These are phyloP conservation scores for Penicillium capsulatum DNA, from an alignment of 2,329 filamentous ascomycete genomes.

Conservation along the genomic window DNA sequence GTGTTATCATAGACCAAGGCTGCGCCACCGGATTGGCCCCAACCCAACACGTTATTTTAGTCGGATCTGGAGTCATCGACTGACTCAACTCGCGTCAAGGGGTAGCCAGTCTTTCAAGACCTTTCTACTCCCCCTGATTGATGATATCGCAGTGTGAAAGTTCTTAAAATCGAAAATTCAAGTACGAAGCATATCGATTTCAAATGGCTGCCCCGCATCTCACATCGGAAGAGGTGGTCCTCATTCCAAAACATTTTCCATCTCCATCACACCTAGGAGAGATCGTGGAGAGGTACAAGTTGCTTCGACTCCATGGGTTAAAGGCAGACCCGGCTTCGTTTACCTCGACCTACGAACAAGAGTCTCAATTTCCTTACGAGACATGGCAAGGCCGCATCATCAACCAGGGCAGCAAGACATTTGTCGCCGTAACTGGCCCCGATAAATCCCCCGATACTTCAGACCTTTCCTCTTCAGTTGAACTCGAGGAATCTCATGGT, in stretches of 20 bases:
- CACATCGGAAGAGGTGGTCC: conserved; percentile 4
- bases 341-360: conserved; percentile 28
- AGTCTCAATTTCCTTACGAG: conserved; percentile 22
- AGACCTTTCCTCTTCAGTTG: neutral
- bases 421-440: conserved; percentile 19
- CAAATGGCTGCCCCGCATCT: conserved; percentile 8
- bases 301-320: conserved; percentile 25
- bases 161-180: too few relatives aligned
- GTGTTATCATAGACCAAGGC: too few relatives aligned
- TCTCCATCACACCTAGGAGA: conserved; percentile 2
- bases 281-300: conserved; percentile 18
- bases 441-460: neutral
- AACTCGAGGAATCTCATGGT: neutral
- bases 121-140: too few relatives aligned
- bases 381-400: conserved; percentile 28
- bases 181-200: neutral
- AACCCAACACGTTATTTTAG: too few relatives aligned
- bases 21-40: too few relatives aligned
- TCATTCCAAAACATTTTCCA: conserved; percentile 7
- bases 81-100: too few relatives aligned
- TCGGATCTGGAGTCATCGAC: too few relatives aligned
- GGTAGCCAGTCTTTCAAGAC: too few relatives aligned
- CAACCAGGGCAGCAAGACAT: conserved; percentile 25
- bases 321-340: conserved; percentile 28
- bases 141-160: too few relatives aligned